Conservation (phyloP, 2,329 filamentous ascomycete species). For the Ophiocordyceps camponoti-floridani region DNA sequence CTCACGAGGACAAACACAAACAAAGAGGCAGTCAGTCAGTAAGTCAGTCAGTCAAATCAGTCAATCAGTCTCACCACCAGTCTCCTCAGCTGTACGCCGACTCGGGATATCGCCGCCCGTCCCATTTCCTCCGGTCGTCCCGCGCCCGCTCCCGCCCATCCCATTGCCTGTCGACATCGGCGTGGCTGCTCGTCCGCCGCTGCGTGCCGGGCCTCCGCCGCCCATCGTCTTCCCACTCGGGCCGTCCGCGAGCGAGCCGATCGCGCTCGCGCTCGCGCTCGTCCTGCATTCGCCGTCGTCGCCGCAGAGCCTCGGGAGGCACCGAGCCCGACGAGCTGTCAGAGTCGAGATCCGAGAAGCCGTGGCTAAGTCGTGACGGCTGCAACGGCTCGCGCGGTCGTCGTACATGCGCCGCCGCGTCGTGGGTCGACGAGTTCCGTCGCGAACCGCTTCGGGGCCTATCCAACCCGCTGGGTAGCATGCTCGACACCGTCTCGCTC, state of each 20-base stretch:
- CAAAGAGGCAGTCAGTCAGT: no score
- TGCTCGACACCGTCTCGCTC: conserved; percentile 23
- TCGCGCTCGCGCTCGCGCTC: conserved; percentile 15
- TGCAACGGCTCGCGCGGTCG: conserved; percentile 21
- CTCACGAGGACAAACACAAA: no score
- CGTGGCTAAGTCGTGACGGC: conserved; percentile 20
- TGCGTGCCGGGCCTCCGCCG: conserved; percentile 21
- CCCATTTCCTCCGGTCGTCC: conserved; percentile 17
- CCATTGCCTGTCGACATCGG: conserved; percentile 25
- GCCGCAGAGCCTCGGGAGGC: conserved; percentile 12
- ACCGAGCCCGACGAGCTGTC: conserved; percentile 16
- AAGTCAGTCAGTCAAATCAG: no score
- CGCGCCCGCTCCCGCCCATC: conserved; percentile 12
- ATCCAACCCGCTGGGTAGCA: conserved; percentile 21
- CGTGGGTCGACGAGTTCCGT: conserved; percentile 12
- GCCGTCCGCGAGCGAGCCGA: conserved; percentile 3
- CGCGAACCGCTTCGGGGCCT: conserved; percentile 18
- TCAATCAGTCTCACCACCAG: no score
- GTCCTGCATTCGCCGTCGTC: conserved; percentile 7
- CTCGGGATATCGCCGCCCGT: conserved; percentile 16
- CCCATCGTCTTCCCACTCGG: conserved; percentile 15
- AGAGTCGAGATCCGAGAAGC: conserved; percentile 22
- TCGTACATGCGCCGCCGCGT: conserved; percentile 10
- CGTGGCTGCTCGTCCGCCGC: conserved; percentile 30
- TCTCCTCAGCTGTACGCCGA: conserved; percentile 11